Percentiles rank a stretch among this genome's conserved stretches.
Conservation (phyloP, 106 monocot genomes). For the Posidonia australis region DNA sequence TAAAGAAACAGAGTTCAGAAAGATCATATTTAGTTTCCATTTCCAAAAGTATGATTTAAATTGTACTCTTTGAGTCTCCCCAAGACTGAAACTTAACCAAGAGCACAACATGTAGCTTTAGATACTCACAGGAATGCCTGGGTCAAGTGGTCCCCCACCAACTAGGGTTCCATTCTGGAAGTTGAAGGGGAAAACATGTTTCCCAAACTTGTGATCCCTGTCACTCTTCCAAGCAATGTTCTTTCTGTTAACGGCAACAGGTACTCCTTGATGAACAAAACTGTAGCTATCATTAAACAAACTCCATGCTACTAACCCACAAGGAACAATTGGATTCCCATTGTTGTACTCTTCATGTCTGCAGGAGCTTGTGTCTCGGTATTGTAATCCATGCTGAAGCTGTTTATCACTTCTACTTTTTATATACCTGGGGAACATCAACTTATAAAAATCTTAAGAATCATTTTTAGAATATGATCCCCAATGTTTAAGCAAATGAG, state of each 20-base stretch:
- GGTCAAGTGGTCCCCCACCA: slow-evolving; percentile 69
- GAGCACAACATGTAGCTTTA: too few relatives aligned
- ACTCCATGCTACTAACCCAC: slow-evolving; percentile 95
- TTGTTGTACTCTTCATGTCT: slow-evolving; percentile 40
- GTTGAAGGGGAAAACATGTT: slow-evolving; percentile 79
- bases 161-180: slow-evolving; percentile 77
- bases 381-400: slow-evolving; percentile 44
- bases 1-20: too few relatives aligned
- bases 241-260: slow-evolving; percentile 44
- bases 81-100: too few relatives aligned
- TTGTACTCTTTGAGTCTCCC: too few relatives aligned
- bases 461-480: too few relatives aligned
- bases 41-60: too few relatives aligned
- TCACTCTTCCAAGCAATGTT: slow-evolving; percentile 86
- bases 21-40: too few relatives aligned
- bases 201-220: slow-evolving; percentile 64
- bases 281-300: slow-evolving; percentile 80
- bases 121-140: slow-evolving; percentile 61
- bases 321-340: slow-evolving; percentile 75
- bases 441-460: too few relatives aligned
- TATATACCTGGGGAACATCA: slow-evolving; percentile 45
- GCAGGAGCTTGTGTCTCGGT: slow-evolving; percentile 51
- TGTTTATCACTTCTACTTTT: slow-evolving; percentile 84
- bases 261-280: slow-evolving; percentile 28
- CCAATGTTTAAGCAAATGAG: too few relatives aligned